Conservation (phyloP, 164 flowering plant genomes). For the Magnolia changhungtana region DNA sequence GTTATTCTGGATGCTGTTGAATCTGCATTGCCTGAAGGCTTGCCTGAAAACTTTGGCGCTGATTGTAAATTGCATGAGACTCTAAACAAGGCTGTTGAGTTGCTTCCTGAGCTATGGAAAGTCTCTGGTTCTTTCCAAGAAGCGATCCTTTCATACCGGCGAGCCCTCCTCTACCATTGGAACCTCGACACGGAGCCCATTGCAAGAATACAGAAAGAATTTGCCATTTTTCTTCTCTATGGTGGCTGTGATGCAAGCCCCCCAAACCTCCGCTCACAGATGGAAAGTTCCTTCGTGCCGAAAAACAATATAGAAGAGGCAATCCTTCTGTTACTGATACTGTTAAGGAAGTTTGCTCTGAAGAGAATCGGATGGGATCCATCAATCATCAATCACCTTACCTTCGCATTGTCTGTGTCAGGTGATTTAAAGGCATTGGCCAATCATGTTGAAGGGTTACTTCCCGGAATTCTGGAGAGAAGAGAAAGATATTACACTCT, state of each 20-base stretch:
- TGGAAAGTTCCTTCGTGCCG: constrained; percentile 76
- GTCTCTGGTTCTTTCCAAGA: constrained; percentile 55
- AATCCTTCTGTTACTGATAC: constrained; percentile 59
- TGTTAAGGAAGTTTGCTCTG: constrained; percentile 48
- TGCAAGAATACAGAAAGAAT: constrained; percentile 75
- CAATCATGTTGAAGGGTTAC: constrained; percentile 60
- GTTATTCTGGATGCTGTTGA: constrained; percentile 78
- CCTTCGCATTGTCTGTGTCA: constrained; percentile 70
- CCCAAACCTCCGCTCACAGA: constrained; percentile 74
- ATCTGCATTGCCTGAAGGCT: constrained; percentile 75
- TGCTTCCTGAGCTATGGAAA: constrained; percentile 87
- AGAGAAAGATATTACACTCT: constrained; percentile 49
- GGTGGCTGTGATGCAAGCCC: constrained; percentile 78
- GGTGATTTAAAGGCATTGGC: constrained; percentile 58
- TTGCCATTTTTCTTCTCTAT: constrained; percentile 81
- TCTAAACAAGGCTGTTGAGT: constrained; percentile 68
- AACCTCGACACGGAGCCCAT: constrained; percentile 61
- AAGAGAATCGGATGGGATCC: constrained; percentile 72
- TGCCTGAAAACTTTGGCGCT: constrained; percentile 52
- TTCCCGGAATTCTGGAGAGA: constrained; percentile 51
- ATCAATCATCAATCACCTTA: constrained; percentile 71
- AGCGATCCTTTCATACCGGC: constrained; percentile 65
- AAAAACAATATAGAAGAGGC: constrained; percentile 91
- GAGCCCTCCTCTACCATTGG: constrained; percentile 78
- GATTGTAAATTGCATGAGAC: constrained; percentile 76